Evolutionary conservation across 176 grass and related monocot species (phyloP).

Genomic region (Pontederia paniculata): DNA sequence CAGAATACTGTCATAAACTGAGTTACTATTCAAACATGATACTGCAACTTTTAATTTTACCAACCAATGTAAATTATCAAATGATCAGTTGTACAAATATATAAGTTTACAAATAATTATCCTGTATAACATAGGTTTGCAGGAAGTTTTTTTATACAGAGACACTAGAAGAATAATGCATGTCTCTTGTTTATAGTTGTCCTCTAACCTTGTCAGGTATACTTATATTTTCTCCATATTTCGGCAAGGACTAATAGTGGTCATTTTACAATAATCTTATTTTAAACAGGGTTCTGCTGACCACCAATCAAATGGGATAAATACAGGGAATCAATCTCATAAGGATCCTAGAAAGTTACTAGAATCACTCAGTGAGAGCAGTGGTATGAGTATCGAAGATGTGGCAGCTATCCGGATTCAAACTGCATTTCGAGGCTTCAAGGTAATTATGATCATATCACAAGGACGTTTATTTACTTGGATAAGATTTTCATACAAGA

Average conservation of each 20-base stretch:
- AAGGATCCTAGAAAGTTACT: background rate
- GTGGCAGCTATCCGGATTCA: slow-evolving; percentile 5
- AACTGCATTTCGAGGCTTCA: slow-evolving; percentile 14
- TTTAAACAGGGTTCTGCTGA: background rate
- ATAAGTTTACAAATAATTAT: no score
- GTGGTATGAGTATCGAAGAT: background rate
- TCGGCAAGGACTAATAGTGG: background rate
- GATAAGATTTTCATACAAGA: no score
- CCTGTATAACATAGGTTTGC: no score
- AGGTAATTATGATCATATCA: background rate
- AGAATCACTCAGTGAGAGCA: background rate
- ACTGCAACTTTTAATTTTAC: no score
- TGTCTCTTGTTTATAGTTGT: no score
- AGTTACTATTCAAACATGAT: no score
- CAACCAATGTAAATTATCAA: no score
- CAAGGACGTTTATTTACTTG: no score
- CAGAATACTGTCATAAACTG: no score
- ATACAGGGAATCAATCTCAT: background rate
- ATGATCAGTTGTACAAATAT: no score
- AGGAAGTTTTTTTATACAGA: no score
- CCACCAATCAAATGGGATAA: slow-evolving; percentile 1
- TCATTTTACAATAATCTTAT: background rate
- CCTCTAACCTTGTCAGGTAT: background rate
- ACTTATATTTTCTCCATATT: background rate
- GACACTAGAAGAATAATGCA: no score